Base-by-base conservation (phyloP, 2,329 filamentous ascomycete species). In the Eutypella sp. region DNA sequence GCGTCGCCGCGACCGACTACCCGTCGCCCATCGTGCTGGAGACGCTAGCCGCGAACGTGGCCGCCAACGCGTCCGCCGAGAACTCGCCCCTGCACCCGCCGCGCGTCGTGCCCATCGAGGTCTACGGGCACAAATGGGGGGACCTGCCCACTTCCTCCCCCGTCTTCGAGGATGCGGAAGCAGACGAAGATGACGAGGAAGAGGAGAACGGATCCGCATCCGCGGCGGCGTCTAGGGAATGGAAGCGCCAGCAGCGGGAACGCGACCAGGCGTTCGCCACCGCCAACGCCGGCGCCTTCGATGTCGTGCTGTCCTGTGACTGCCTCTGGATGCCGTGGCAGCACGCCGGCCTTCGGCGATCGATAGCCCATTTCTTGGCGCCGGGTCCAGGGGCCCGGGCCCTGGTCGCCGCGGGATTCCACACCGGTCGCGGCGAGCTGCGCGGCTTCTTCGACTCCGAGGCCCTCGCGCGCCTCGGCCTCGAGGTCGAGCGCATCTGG, bases 321-420 rank as follows among this genome's bases (percentile, higher is more conserved):
- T 88, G 85, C 57, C 73, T 87, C 46, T 89, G 85, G 85, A 87
- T 89, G 82, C 78, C 80, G 2, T 76, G 75, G 69, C 78, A 89
- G 68, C 86, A 89, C 63, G 72, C 65, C n/a, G 85, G 82, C 61
- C 72, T 89, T 22, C 74, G 75, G 40, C 64, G 60, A 36, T 86
- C 82, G 20, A 79, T 88, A 58, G 64, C 72, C 5, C 79, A 81
- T 64, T 86, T 88, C 58, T 69, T 89, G 2, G 59, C 53, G 39
- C 50, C 46, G 13, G 45, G 23, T 10, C 18, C 66, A 2, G 62
- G 56, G 15, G 76, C 80, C 2, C 70, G 78, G 27, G 76, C 81
- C 42, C 81, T 82, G 67, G 77, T 84, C n/a, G 72, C 88, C 6
- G 84, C 79, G 1, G 85, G 83, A 0, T 87, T 89, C 54, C 85